Evolutionary conservation across 306 rosid species (phyloP).

Genomic region (Quercus agrifolia): DNA sequence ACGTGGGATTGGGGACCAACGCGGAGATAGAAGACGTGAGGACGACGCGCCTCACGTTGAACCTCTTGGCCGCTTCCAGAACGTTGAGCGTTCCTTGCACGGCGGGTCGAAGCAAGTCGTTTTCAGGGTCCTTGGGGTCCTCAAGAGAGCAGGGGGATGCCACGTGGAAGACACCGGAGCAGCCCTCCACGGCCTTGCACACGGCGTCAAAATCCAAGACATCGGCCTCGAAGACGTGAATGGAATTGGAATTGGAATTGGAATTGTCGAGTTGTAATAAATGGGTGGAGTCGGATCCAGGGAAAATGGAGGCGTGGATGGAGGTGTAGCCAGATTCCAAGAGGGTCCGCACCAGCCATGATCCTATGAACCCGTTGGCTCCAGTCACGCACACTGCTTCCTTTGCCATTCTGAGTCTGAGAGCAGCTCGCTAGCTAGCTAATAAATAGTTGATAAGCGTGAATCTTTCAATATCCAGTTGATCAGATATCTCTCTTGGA

Average conservation of each 20-base stretch:
- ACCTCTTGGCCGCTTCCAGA: conserved; percentile 47
- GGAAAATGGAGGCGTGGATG: conserved; percentile 73
- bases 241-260: conserved; percentile 12
- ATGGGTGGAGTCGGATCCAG: conserved; percentile 61
- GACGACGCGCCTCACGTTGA: conserved; percentile 61
- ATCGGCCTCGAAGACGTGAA: conserved; percentile 42
- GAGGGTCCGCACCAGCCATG: conserved; percentile 65
- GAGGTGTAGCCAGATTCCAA: conserved; percentile 45
- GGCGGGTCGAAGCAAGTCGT: conserved; percentile 63
- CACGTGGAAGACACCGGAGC: conserved; percentile 83
- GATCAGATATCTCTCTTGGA: too few relatives aligned
- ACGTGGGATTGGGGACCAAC: conserved; percentile 68
- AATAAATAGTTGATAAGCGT: too few relatives aligned
- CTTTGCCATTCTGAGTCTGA: background rate
- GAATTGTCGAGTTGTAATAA: conserved; percentile 49
- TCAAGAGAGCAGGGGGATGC: conserved; percentile 86
- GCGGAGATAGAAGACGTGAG: conserved; percentile 90
- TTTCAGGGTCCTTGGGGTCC: conserved; percentile 60
- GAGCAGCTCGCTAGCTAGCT: too few relatives aligned
- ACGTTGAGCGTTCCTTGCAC: conserved; percentile 77
- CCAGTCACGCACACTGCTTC: conserved; percentile 74
- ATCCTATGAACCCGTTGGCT: conserved; percentile 88
- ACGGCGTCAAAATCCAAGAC: conserved; percentile 54
- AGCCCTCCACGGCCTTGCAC: conserved; percentile 43
- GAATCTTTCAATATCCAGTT: too few relatives aligned